phyloP scores from a whole-genome alignment of 352 stramenopile genomes.

The Blastocystis sp. region DNA sequence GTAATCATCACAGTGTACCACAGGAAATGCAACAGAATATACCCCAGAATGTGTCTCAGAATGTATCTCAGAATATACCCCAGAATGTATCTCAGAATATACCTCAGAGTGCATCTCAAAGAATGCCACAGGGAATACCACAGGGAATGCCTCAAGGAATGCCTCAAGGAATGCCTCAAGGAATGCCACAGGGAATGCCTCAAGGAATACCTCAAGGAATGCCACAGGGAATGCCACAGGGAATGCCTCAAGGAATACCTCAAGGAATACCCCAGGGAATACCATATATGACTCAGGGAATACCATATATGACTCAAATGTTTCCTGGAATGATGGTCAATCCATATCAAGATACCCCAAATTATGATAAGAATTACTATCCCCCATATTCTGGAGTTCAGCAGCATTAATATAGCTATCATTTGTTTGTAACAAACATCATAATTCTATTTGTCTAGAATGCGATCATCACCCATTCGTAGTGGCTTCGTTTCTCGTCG shows the following conservation, averaged over 20 bases:
- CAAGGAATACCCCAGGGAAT: background rate
- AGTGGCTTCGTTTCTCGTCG: conserved; percentile 73
- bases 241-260: background rate
- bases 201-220: background rate
- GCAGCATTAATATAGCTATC: too few species aligned
- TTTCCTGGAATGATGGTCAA: background rate
- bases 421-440: conserved; percentile 31
- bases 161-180: background rate
- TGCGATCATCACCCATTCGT: conserved; percentile 22
- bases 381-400: background rate
- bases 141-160: background rate
- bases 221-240: background rate
- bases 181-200: background rate
- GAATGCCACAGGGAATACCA: too few species aligned
- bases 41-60: too few species aligned
- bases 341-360: background rate
- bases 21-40: too few species aligned
- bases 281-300: background rate
- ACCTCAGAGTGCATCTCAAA: too few species aligned
- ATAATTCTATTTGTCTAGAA: background rate
- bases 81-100: too few species aligned
- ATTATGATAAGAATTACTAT: background rate
- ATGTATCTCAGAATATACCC: too few species aligned
- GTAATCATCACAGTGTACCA: too few species aligned
- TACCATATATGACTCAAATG: background rate